Evolutionary conservation across 2,329 filamentous ascomycete genomes (phyloP).

Genomic region (Colletotrichum sp.): DNA sequence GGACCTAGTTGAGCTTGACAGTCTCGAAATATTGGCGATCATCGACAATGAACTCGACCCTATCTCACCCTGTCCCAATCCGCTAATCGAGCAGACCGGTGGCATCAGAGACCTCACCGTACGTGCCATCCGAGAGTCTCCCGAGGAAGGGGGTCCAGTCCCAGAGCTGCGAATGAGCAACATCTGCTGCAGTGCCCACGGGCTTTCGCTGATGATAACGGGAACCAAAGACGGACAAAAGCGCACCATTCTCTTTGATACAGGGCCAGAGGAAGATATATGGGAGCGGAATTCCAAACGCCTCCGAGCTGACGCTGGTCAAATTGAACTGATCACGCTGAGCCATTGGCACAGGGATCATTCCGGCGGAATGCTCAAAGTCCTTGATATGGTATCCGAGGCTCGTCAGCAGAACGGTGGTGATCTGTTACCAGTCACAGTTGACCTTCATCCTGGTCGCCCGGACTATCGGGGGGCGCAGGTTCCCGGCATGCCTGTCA

Average conservation of each 20-base stretch:
- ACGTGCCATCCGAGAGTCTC: conserved; percentile 32
- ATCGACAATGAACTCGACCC: conserved; percentile 61
- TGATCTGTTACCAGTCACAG: conserved; percentile 31
- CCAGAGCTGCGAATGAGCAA: conserved; percentile 53
- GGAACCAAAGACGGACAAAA: conserved; percentile 46
- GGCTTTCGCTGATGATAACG: conserved; percentile 56
- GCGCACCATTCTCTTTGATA: conserved; percentile 57
- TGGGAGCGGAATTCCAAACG: conserved; percentile 55
- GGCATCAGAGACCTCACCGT: conserved; percentile 46
- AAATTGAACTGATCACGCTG: conserved; percentile 48
- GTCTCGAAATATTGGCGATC: conserved; percentile 52
- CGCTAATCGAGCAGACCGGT: conserved; percentile 45
- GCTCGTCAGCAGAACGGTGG: conserved; percentile 14
- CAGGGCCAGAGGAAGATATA: conserved; percentile 54
- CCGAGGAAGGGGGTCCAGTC: conserved; percentile 42
- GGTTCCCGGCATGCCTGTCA: conserved; percentile 35
- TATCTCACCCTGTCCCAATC: conserved; percentile 49
- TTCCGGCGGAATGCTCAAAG: conserved; percentile 54
- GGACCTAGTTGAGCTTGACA: conserved; percentile 27
- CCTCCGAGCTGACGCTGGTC: conserved; percentile 26
- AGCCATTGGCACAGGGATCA: conserved; percentile 63
- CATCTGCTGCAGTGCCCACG: conserved; percentile 59
- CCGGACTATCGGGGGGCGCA: conserved; percentile 51
- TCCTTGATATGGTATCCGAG: conserved; percentile 52
- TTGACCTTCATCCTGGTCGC: conserved; percentile 57